A percentile compares a stretch with the other conserved stretches of the same genome.
These are phyloP conservation scores for Mycena epipterygia DNA, from an alignment of 768 basidiomycete species.

Conservation along the genomic window DNA sequence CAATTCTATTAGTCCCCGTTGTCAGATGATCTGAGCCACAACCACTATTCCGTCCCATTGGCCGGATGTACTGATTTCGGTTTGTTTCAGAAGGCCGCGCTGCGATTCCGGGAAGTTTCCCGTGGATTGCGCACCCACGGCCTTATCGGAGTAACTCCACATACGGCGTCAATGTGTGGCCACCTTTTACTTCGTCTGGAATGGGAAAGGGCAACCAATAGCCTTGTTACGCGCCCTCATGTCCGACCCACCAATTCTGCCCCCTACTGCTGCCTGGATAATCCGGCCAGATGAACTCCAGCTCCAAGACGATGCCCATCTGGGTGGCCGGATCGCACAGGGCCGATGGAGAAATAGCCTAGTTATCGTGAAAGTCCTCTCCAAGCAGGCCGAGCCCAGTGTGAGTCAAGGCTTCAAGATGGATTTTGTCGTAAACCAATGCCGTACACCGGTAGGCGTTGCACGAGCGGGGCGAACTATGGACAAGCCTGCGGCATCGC, in stretches of 20 bases:
- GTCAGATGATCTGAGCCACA: conserved; percentile 1
- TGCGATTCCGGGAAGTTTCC: not conserved
- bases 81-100: not conserved
- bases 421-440: conserved; percentile 1
- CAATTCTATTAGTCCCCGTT: not conserved
- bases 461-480: conserved; percentile 35
- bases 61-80: conserved; percentile 15
- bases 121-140: not conserved
- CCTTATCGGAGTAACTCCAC: conserved; percentile 15
- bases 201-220: conserved; percentile 14
- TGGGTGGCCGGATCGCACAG: conserved; percentile 25
- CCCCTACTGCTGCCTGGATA: conserved; percentile 30
- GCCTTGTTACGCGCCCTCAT: conserved; percentile 17
- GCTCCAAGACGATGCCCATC: conserved; percentile 27
- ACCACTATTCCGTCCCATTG: not conserved
- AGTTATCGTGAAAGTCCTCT: conserved; percentile 34
- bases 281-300: conserved; percentile 26
- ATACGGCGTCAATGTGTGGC: conserved; percentile 22
- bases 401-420: conserved; percentile 18
- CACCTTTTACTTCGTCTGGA: not conserved
- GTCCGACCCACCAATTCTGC: conserved; percentile 23
- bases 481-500: conserved; percentile 38
- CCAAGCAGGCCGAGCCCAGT: conserved; percentile 21
- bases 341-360: conserved; percentile 26
- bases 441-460: conserved; percentile 27